Base-by-base conservation (phyloP, 352 stramenopile genomes). In the Phytophthora boehmeriae region DNA sequence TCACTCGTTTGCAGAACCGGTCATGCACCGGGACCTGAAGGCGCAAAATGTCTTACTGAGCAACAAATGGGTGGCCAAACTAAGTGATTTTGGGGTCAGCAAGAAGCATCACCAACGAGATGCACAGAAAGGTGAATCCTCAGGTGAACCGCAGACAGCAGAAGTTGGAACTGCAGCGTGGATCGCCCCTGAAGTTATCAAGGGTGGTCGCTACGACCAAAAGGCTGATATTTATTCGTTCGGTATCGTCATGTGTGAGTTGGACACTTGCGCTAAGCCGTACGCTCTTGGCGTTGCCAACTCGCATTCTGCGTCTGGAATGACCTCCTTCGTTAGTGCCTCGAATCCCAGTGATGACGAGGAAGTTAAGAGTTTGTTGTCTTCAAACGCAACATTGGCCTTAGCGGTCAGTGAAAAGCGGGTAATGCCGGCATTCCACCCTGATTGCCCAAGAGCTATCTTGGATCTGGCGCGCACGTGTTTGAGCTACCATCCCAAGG, bases 21-120 rank as follows among this genome's bases (percentile, higher is more conserved):
- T 89, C 4, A 78, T 87, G 43, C 79, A 89, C 27, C 79, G 76
- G 45, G 79, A 89, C 49, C 25, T 89, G 25, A 89, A 89, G 45
- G 67, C 79, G 5, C 65, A 80, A 54, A 89, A 87, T 44, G 75
- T 89, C 44, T 52, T 89, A 23, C 43, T 89, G 13, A 79, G 59
- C 53, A 77, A 68, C 25, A 73, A 72, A 36, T 74, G 62, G 68
- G 61, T 76, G 11, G 73, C 76, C 43, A 89, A 87, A 53, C 56
- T 87, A 30, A 83, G 69, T 19, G 79, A 89, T 50, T 89, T 89
- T 67, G 76, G 76, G n/a, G 66, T 80, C 10, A 86, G 76, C 46
- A 77, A 76, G 5, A 55, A 56, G n/a, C 63, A 66, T 22, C 60
- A 59, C 43, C 43, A 68, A 58, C 22, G 54, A 59, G 27, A 55